These are phyloP conservation scores for Tylopilus rubrobrunneus DNA, from an alignment of 768 basidiomycete genomes.

Conservation along the genomic window DNA sequence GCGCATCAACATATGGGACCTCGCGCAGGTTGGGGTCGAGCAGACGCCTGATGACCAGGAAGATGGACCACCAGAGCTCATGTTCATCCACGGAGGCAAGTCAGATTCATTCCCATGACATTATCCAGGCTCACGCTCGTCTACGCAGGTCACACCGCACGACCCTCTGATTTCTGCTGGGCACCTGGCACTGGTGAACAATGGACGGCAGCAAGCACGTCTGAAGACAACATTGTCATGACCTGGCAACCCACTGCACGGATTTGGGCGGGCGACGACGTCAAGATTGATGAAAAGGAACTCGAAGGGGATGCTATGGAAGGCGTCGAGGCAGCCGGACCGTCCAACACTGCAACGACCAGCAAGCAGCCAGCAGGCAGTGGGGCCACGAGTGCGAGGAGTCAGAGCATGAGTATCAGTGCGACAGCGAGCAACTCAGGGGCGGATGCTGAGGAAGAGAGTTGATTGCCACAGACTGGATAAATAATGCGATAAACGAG, in stretches of 20 bases:
- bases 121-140: conserved; percentile 1
- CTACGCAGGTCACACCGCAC: conserved; percentile 73
- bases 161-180: conserved; percentile 95
- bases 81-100: conserved; percentile 94
- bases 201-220: conserved; percentile 85
- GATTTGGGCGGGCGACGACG: conserved; percentile 87
- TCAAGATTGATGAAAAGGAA: conserved; percentile 81
- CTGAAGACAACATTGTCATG: conserved; percentile 96
- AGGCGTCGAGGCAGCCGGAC: conserved; percentile 49
- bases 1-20: conserved; percentile 92
- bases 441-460: conserved; percentile 41
- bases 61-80: conserved; percentile 93
- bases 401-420: conserved; percentile 62
- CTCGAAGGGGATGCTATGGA: conserved; percentile 80
- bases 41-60: conserved; percentile 98
- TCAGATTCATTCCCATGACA: not conserved
- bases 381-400: conserved; percentile 41
- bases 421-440: conserved; percentile 46
- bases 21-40: conserved; percentile 86
- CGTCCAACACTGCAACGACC: conserved; percentile 15
- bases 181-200: conserved; percentile 77
- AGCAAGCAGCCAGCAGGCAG: conserved; percentile 23
- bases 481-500: conserved; percentile 11
- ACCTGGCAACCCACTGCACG: conserved; percentile 97
- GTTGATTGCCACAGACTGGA: conserved; percentile 14